Percentiles rank a stretch among this genome's conserved stretches.
Evolutionary conservation across 352 stramenopile genomes (phyloP).

Genomic region (Pythium coloratum): DNA sequence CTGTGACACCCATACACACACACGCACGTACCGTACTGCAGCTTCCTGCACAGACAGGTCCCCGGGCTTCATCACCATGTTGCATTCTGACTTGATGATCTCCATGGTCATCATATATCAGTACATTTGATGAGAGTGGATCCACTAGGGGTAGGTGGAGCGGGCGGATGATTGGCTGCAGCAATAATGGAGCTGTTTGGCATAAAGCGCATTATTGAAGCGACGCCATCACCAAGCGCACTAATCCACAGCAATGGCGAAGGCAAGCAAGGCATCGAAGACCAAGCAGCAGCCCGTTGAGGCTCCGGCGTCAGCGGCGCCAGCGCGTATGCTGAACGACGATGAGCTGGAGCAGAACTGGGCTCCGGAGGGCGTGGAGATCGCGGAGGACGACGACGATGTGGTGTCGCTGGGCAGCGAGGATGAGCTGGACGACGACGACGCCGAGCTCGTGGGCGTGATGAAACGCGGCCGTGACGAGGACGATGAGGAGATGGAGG

Average conservation of each 20-base stretch:
- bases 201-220: constrained; percentile 23
- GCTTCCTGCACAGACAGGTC: neutral
- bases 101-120: neutral
- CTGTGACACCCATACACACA: neutral
- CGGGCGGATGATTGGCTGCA: constrained; percentile 32
- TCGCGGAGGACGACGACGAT: constrained; percentile 32
- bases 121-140: constrained; percentile 2
- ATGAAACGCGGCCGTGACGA: constrained; percentile 37
- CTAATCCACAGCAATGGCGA: constrained; percentile 8
- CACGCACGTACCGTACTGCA: neutral
- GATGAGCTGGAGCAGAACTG: constrained; percentile 43
- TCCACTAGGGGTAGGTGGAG: constrained; percentile 28
- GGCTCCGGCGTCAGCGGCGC: neutral
- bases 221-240: constrained; percentile 7
- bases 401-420: constrained; percentile 70
- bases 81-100: constrained; percentile 1
- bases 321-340: constrained; percentile 27
- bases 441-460: constrained; percentile 49
- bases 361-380: constrained; percentile 26
- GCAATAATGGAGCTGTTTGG: constrained; percentile 6
- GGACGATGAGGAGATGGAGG: constrained; percentile 13
- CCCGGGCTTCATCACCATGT: neutral
- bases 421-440: constrained; percentile 82
- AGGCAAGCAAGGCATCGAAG: constrained; percentile 7
- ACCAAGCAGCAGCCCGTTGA: constrained; percentile 1